phyloP scores from a whole-genome alignment of 2,329 filamentous ascomycete genomes.

The Ophiostoma piceae region DNA sequence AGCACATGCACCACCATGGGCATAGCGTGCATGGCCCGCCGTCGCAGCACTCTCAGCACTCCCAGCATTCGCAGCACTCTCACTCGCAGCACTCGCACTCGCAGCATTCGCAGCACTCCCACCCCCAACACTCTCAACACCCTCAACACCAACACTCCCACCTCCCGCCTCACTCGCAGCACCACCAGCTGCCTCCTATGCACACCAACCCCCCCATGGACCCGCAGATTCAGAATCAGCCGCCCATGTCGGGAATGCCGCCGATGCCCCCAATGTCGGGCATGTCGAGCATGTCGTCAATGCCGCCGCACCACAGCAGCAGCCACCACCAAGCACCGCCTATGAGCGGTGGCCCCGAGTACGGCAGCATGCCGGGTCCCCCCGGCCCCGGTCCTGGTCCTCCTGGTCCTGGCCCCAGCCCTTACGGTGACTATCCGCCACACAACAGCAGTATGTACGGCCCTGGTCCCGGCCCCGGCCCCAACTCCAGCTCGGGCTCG shows the following conservation, averaged over 20 bases:
- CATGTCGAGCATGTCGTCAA: not conserved
- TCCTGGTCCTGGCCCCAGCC: not conserved
- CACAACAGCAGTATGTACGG: constrained; percentile 13
- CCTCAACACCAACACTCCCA: constrained; percentile 14
- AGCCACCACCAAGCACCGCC: not conserved
- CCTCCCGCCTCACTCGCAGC: constrained; percentile 9
- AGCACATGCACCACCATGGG: not conserved
- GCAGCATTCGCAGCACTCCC: not conserved
- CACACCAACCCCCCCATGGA: not conserved
- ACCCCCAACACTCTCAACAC: constrained; percentile 8
- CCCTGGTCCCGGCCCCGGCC: not conserved
- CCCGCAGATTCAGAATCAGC: constrained; percentile 7
- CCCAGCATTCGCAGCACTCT: not conserved
- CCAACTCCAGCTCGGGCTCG: not conserved
- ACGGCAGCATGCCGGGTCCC: constrained; percentile 4
- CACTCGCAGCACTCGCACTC: not conserved
- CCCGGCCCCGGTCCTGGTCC: not conserved
- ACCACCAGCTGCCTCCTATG: constrained; percentile 10
- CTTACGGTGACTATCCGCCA: not conserved
- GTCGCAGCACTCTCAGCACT: not conserved
- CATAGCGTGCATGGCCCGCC: not conserved
- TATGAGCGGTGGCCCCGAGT: constrained; percentile 4
- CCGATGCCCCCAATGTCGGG: constrained; percentile 8
- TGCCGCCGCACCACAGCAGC: not conserved
- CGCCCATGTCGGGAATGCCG: not conserved